Base-by-base conservation (phyloP, 106 monocot genomes). In the Amphibolis antarctica region DNA sequence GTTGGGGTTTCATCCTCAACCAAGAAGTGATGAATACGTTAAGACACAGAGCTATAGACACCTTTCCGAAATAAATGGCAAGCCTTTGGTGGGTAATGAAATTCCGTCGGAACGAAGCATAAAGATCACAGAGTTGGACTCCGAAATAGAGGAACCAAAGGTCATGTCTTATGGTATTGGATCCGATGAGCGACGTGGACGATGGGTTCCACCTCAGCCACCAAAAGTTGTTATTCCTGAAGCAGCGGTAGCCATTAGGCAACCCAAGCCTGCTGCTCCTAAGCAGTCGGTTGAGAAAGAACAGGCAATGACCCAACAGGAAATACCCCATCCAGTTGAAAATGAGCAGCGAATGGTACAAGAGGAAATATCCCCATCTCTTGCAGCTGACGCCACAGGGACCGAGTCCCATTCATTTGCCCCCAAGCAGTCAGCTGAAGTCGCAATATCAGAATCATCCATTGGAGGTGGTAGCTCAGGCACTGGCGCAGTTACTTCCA, bases 201-300 rank as follows among this genome's bases (percentile, higher is more conserved):
- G 84, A 26, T 96, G 96, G 96, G 82, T 96, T 24, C 96, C 90
- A 17, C 96, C 96, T 11, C 84, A 87, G 76, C 82, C 96, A 1
- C 96, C 96, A 28, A 14, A 77, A 22, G 90, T 96, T 10, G 82
- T 62, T 28, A 78, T 96, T 42, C 86, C 96, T 7, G 96, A 87
- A 74, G 76, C 89, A 12, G 86, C 82, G 2, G 78, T 67, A 9
- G 90, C 96, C 31, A 96, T 96, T 14, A 63, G 96, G 20, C 90
- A 82, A 29, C 80, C 84, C 10, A 96, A 86, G 46, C 51, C 67
- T 43, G 55, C 75, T 18, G 22, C 55, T 60, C n/a, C 28, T 13
- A 42, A 77, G 58, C 78, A 69, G 59, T 68, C 19, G 14, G 57
- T 62, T 5, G 70, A 27, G 9, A 75, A 79, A 62, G 77, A 76